Base-by-base conservation (phyloP, 2,329 filamentous ascomycete genomes). In the Arthroderma sp. region DNA sequence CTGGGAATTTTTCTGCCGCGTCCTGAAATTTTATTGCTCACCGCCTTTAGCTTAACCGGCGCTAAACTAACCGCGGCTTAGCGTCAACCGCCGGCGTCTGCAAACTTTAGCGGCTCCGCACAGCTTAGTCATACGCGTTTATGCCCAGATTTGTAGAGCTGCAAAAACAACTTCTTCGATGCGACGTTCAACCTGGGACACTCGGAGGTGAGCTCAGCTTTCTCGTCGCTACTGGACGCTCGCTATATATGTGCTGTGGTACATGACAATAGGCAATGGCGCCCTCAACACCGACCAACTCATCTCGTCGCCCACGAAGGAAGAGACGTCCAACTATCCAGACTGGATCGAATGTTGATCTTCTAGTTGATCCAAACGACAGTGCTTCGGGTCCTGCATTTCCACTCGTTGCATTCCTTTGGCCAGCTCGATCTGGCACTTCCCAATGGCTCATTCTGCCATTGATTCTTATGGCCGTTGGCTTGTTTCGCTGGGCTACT, bases 361-460 rank as follows among this genome's bases (percentile, higher is more conserved):
- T 22, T 22, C 62, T 64, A 30, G 42, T 70, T 48, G 67, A 73
- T 49, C 48, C 62, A 4, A 61, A 61, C 37, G 66, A 69, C 33
- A 66, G 69, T 41, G 61, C 63, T 40, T 64, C 70, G 46, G 64
- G 63, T 36, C 89, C 89, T 30, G 78, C 85, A 3, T 96, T 95
- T 58, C 89, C 91, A 36, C 74, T 98, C 22, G 87, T 86, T 1
- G 82, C 88, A n/a, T 89, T 98, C 58, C 75, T 98, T 42, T 94
- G 89, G 86, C 87, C 88, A 42, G 84, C 87, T 22, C 82, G 88
- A 51, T 82, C 82, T 42, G 67, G 66, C 11, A 83, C 83, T 0
- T 94, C 88, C 44, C 83, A 89, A 83, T 96, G 91, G 89, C 79
- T 94, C 56, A 76, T 89, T 4, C 68, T 98, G 30, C 88, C 91